phyloP scores from a whole-genome alignment of 2,329 filamentous ascomycete genomes.

The Trichoderma sp. region DNA sequence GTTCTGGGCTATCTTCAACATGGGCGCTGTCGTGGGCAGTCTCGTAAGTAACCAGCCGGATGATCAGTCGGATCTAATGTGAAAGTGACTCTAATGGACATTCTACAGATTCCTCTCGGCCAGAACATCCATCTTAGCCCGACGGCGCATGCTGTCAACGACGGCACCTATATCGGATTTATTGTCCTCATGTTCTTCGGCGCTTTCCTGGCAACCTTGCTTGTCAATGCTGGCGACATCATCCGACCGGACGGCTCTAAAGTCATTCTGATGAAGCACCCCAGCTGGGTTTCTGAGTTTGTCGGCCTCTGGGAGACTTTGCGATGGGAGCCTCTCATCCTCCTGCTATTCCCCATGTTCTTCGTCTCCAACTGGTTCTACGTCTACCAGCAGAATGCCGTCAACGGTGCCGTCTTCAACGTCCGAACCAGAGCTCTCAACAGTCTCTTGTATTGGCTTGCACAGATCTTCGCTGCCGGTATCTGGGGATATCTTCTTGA shows the following conservation, averaged over 20 bases:
- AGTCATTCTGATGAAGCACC: constrained; percentile 87
- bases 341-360: constrained; percentile 57
- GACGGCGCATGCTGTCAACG: constrained; percentile 50
- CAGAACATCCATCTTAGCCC: constrained; percentile 61
- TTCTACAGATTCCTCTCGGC: constrained; percentile 58
- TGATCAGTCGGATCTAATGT: not conserved
- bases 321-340: constrained; percentile 65
- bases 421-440: constrained; percentile 55
- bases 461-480: constrained; percentile 52
- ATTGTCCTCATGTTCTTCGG: constrained; percentile 75
- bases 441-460: constrained; percentile 53
- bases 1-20: constrained; percentile 96
- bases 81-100: not conserved
- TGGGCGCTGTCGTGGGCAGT: constrained; percentile 83
- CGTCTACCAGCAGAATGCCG: constrained; percentile 57
- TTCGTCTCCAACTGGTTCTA: constrained; percentile 56
- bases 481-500: constrained; percentile 47
- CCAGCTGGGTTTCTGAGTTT: constrained; percentile 78
- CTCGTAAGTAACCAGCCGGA: constrained; percentile 36
- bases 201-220: constrained; percentile 63
- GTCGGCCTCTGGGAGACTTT: constrained; percentile 74
- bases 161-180: constrained; percentile 86
- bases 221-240: constrained; percentile 70
- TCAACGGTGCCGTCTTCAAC: constrained; percentile 54
- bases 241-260: constrained; percentile 73